Conservation (phyloP, 768 basidiomycete genomes). For the Suillus clintonianus region DNA sequence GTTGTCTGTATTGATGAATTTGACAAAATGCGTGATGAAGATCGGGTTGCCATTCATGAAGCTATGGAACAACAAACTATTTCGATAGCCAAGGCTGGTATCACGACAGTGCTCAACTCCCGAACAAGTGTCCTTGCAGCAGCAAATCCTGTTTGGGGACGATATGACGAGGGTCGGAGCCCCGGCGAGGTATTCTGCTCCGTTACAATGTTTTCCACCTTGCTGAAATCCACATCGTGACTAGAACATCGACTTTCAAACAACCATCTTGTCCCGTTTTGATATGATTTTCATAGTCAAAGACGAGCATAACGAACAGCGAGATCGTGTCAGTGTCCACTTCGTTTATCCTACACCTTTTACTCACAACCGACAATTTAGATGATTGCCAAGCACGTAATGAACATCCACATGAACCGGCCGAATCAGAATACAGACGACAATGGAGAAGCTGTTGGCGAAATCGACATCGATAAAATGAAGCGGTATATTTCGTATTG, state of each 20-base stretch:
- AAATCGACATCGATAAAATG: conserved; percentile 98
- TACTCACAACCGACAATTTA: conserved; percentile 28
- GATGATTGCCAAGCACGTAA: conserved; percentile 96
- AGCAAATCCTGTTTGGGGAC: conserved; percentile 96
- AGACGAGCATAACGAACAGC: conserved; percentile 93
- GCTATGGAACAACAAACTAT: conserved; percentile 99
- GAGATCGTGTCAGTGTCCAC: conserved; percentile 70
- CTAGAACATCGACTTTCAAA: conserved; percentile 95
- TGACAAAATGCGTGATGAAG: conserved; percentile 99
- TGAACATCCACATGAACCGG: conserved; percentile 98
- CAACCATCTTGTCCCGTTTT: conserved; percentile 96
- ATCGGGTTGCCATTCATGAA: conserved; percentile 98
- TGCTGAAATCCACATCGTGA: neutral
- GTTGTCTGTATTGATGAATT: conserved; percentile 99
- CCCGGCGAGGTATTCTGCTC: conserved; percentile 74
- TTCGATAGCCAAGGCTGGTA: conserved; percentile 98
- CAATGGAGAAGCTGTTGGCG: conserved; percentile 70
- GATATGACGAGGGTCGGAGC: conserved; percentile 95
- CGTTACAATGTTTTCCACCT: neutral
- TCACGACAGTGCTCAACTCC: conserved; percentile 96
- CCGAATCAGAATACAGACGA: conserved; percentile 65
- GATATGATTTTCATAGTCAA: conserved; percentile 99
- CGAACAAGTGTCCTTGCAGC: conserved; percentile 95
- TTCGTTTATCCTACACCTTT: neutral
- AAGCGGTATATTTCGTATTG: conserved; percentile 96